phyloP scores from a whole-genome alignment of 345 rosid genomes.

The Hirschfeldia incana region DNA sequence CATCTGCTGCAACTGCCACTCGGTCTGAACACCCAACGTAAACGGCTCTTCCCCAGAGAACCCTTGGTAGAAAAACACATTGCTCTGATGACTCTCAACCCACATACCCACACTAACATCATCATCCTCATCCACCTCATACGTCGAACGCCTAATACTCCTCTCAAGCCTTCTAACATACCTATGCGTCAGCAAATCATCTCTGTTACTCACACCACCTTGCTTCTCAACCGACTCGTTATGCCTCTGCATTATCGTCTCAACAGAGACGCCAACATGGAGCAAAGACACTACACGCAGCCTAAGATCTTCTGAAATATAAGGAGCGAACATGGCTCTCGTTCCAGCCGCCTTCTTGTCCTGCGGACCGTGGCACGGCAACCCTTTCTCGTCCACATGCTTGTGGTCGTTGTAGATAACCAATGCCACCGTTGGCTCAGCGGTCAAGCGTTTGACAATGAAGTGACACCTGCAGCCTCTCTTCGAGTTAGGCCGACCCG shows the following conservation, averaged over 20 bases:
- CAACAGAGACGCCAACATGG: constrained; percentile 94
- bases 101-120: constrained; percentile 73
- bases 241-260: constrained; percentile 65
- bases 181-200: constrained; percentile 89
- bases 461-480: constrained; percentile 98
- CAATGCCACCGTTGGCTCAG: constrained; percentile 86
- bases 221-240: constrained; percentile 89
- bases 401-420: constrained; percentile 83
- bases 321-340: constrained; percentile 96
- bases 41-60: constrained; percentile 80
- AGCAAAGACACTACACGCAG: constrained; percentile 84
- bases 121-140: constrained; percentile 79
- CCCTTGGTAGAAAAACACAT: constrained; percentile 72
- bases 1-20: constrained; percentile 99
- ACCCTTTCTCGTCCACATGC: constrained; percentile 85
- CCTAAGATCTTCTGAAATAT: constrained; percentile 94
- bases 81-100: constrained; percentile 83
- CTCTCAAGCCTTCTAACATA: constrained; percentile 91
- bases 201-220: constrained; percentile 85
- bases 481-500: constrained; percentile 93
- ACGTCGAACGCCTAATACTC: constrained; percentile 79
- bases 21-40: constrained; percentile 84
- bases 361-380: constrained; percentile 90
- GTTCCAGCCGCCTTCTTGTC: constrained; percentile 96
- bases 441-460: constrained; percentile 89